Percentiles rank a stretch among this genome's conserved stretches.
Conservation (phyloP, 2,329 filamentous ascomycete species). For the Trichoderma cornu-damae region DNA sequence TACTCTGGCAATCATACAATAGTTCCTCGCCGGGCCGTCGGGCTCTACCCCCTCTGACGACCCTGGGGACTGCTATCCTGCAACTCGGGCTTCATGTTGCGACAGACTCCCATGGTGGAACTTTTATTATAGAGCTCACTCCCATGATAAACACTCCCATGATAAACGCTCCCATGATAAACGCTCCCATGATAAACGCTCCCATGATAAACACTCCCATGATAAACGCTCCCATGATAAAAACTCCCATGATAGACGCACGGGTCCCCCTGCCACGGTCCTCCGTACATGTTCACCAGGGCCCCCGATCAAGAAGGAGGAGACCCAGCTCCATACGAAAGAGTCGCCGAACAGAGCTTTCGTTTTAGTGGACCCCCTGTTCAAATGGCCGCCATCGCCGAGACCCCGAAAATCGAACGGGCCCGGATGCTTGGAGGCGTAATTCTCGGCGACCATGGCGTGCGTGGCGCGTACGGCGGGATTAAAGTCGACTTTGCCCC, state of each 20-base stretch:
- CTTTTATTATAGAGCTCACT: no score
- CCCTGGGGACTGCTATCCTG: background rate
- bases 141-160: background rate
- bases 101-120: background rate
- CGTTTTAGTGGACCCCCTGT: constrained; percentile 11
- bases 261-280: no score
- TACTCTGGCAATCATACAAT: background rate
- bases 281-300: background rate
- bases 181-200: no score
- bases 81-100: background rate
- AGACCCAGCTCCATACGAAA: background rate
- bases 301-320: background rate
- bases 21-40: background rate
- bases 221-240: background rate
- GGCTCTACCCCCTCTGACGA: background rate
- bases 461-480: constrained; percentile 11
- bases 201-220: no score
- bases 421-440: constrained; percentile 3
- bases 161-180: no score
- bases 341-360: constrained; percentile 16
- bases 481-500: no score
- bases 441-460: constrained; percentile 20
- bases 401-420: constrained; percentile 18
- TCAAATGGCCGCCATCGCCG: constrained; percentile 13
- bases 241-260: no score